Evolutionary conservation across 768 basidiomycete genomes (phyloP), one percentile per base, ranked within the genome.

Genomic region (Leccinum imitatum): DNA sequence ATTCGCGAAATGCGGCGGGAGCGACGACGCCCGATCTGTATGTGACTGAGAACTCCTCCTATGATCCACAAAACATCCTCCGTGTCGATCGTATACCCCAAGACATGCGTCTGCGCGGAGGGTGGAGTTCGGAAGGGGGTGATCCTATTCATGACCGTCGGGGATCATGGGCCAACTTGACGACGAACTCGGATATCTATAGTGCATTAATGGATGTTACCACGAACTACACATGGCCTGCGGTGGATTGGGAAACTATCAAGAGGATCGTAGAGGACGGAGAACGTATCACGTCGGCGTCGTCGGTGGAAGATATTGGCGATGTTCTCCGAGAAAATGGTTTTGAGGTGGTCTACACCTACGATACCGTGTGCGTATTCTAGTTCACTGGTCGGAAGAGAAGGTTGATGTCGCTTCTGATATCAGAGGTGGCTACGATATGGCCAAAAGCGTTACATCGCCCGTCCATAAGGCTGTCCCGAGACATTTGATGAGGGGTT

Each of bases 261-360:
- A 63, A 58, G 47, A 61, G 54, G 37, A 55, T 68, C 1, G 65
- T 74, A 19, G 57, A 58, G 27, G 67, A 68, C 44, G 66, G 69
- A 7, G 47, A 66, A 2, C 61, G 62, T 3, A 62, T 71, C 33
- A 69, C 61, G 11, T 46, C 68, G 9, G 23, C 63, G 3, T 65
- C 71, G 2, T 63, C 71, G 0, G 74, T 65, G 15, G 66, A 73
- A 14, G 67, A 67, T 5, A 56, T 80, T 6, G 74, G 74, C 15
- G 52, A 69, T 7, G 59, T 74, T 37, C 64, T 82, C 23, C 67
- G 67, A 46, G 68, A 67, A 53, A 76, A 77, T 15, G 81, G 80
- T 0, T 80, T 75, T 39, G 73, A 75, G 51, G 69, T 77, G n/a
- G 56, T 80, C 51, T 73, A 78, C 54, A 79, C 80, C 15, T 82